Conservation (phyloP, 768 basidiomycete species). For the Collybia sordida region DNA sequence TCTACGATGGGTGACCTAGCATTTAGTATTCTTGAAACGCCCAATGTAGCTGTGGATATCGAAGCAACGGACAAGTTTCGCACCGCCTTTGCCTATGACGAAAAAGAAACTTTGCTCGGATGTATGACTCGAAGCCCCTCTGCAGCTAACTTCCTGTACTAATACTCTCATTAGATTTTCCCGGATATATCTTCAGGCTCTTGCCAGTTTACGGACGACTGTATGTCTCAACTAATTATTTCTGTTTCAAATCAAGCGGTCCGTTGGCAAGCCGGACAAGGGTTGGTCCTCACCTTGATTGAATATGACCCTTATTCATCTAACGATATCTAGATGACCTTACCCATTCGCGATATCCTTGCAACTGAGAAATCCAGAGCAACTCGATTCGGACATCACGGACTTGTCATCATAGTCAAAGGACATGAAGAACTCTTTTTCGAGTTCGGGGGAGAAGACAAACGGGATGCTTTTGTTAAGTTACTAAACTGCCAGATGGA, state of each 20-base stretch:
- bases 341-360: constrained; percentile 88
- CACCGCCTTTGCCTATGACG: constrained; percentile 80
- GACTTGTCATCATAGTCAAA: constrained; percentile 86
- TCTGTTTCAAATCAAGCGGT: constrained; percentile 93
- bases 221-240: constrained; percentile 88
- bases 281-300: constrained; percentile 46
- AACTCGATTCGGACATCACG: constrained; percentile 86
- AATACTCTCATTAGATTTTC: constrained; percentile 61
- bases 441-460: constrained; percentile 82
- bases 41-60: constrained; percentile 58
- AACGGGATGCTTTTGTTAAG: constrained; percentile 73
- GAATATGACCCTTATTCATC: not conserved
- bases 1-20: constrained; percentile 57
- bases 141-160: not conserved
- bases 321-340: constrained; percentile 71
- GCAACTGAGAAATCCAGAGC: constrained; percentile 83
- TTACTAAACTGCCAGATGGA: constrained; percentile 85
- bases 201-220: constrained; percentile 88
- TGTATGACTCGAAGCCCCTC: constrained; percentile 53
- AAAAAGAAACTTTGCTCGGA: constrained; percentile 83
- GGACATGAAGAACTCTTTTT: constrained; percentile 98
- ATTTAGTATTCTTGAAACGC: constrained; percentile 81
- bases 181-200: constrained; percentile 86
- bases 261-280: constrained; percentile 77
- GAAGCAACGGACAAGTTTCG: constrained; percentile 78